Conservation (phyloP, 2,329 filamentous ascomycete genomes). For the Talaromyces amestolkiae region DNA sequence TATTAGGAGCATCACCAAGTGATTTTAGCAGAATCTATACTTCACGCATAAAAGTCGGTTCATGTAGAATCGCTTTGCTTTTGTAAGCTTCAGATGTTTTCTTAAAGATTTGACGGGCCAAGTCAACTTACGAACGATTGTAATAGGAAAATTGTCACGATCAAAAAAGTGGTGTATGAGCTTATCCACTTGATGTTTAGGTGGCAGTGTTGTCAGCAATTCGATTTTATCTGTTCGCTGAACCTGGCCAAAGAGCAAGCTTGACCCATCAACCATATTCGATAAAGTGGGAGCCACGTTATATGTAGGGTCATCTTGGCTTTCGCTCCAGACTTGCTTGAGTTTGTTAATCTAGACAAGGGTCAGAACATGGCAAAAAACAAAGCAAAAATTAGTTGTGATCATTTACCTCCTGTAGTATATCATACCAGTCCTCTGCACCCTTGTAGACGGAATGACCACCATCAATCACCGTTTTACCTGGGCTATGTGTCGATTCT, state of each 20-base stretch:
- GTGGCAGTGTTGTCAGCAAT: slow-evolving; percentile 73
- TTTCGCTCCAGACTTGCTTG: slow-evolving; percentile 19
- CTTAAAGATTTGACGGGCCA: not conserved
- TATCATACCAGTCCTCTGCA: slow-evolving; percentile 19
- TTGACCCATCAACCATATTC: slow-evolving; percentile 60
- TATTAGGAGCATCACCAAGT: not conserved
- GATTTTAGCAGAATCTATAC: not conserved
- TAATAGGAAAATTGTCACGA: slow-evolving; percentile 12
- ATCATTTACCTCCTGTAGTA: slow-evolving; percentile 16
- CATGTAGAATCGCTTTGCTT: slow-evolving; percentile 16
- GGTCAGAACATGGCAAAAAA: not conserved
- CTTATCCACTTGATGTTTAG: slow-evolving; percentile 55
- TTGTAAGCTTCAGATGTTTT: not conserved
- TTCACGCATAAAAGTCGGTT: slow-evolving; percentile 20
- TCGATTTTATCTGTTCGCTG: slow-evolving; percentile 72
- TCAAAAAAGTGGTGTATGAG: slow-evolving; percentile 17
- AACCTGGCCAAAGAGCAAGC: slow-evolving; percentile 73
- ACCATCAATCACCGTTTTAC: slow-evolving; percentile 17
- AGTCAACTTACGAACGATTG: slow-evolving; percentile 16
- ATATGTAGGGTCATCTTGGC: slow-evolving; percentile 11
- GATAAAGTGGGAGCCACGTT: slow-evolving; percentile 7
- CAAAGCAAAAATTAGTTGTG: too few species aligned
- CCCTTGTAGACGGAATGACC: slow-evolving; percentile 18
- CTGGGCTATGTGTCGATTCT: slow-evolving; percentile 5
- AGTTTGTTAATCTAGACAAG: slow-evolving; percentile 15